These are phyloP conservation scores for Linnemannia elongata DNA, from an alignment of 192 early-diverging fungal species.

Conservation along the genomic window DNA sequence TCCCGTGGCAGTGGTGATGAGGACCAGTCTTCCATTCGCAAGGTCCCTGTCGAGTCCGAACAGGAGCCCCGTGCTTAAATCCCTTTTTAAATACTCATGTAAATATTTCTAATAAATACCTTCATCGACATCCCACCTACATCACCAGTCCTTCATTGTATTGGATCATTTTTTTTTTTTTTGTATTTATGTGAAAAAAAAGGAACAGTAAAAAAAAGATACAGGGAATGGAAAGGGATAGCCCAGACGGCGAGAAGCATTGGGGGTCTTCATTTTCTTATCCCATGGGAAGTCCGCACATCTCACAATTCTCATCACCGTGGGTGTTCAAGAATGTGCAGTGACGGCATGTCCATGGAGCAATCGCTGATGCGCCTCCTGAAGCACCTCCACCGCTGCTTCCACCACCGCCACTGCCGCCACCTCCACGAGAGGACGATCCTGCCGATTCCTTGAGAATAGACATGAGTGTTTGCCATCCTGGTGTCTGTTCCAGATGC, in stretches of 20 bases:
- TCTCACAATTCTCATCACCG: constrained; percentile 77
- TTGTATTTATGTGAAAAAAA: not conserved
- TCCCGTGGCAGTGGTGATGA: not conserved
- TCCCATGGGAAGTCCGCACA: constrained; percentile 83
- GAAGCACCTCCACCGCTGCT: constrained; percentile 35
- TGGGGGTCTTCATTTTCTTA: not conserved
- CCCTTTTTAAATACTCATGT: not conserved
- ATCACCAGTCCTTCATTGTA: not conserved
- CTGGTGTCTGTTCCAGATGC: constrained; percentile 58
- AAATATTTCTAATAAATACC: constrained; percentile 6
- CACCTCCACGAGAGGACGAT: constrained; percentile 19
- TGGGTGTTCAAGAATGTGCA: constrained; percentile 85
- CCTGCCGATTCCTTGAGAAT: constrained; percentile 68
- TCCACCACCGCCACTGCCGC: not conserved
- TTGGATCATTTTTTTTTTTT: not conserved
- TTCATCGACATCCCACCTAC: not conserved
- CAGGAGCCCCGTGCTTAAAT: constrained; percentile 3
- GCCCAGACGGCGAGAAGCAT: not conserved
- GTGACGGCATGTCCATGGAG: constrained; percentile 76
- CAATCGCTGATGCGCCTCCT: constrained; percentile 24
- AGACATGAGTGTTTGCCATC: constrained; percentile 82
- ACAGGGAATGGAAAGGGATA: not conserved
- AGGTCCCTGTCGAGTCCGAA: constrained; percentile 13
- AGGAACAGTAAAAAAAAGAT: not conserved
- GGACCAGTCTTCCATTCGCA: constrained; percentile 23